Evolutionary conservation across 164 flowering plant genomes (phyloP).

Genomic region (Vitis riparia): DNA sequence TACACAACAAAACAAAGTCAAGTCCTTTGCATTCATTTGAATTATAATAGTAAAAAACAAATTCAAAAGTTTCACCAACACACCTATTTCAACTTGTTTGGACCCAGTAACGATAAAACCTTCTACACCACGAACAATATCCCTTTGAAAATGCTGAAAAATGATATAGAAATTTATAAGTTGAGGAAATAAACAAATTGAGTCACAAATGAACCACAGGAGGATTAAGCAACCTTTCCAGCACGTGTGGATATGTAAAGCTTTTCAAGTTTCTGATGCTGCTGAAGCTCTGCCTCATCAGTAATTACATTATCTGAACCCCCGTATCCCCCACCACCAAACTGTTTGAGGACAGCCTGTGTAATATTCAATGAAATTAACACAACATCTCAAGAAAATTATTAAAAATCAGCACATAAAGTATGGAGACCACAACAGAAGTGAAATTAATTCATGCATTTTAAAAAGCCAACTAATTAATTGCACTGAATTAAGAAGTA

Average conservation of each 20-base stretch:
- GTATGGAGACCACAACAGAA: not conserved
- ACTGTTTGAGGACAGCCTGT: slow-evolving; percentile 85
- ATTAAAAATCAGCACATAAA: not conserved
- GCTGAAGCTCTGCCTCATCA: slow-evolving; percentile 69
- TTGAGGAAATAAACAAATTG: not conserved
- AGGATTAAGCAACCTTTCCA: slow-evolving; percentile 57
- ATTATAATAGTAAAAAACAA: not conserved
- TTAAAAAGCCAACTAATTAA: too few relatives aligned
- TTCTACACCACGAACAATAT: slow-evolving; percentile 86
- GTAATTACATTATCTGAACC: slow-evolving; percentile 56
- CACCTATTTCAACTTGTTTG: slow-evolving; percentile 92
- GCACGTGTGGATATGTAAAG: slow-evolving; percentile 89
- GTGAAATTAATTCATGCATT: not conserved
- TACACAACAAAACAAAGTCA: not conserved
- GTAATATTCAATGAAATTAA: slow-evolving; percentile 2
- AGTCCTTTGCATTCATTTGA: not conserved
- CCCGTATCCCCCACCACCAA: slow-evolving; percentile 76
- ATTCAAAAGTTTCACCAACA: slow-evolving; percentile 15
- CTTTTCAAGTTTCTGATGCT: slow-evolving; percentile 84
- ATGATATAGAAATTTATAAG: not conserved
- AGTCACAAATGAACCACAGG: not conserved
- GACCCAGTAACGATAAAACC: slow-evolving; percentile 85
- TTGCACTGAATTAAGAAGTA: too few relatives aligned
- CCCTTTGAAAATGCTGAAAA: slow-evolving; percentile 89
- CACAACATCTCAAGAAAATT: not conserved